phyloP scores from a whole-genome alignment of 441 rosid species.

The Eutrema salsugineum region DNA sequence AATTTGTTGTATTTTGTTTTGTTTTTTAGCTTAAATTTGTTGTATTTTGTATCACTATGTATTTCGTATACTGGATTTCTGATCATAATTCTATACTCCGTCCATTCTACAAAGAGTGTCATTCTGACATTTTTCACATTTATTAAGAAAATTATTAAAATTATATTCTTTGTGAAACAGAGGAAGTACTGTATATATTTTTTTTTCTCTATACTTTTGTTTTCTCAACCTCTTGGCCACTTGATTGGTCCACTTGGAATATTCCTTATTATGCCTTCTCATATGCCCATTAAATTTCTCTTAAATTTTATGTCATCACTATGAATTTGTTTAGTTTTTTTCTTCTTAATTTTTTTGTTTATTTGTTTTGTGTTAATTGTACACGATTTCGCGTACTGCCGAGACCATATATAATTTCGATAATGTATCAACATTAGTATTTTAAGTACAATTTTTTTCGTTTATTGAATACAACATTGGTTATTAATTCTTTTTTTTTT shows the following conservation, averaged over 20 bases:
- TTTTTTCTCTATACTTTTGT: not conserved
- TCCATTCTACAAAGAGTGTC: too few species aligned
- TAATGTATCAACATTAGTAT: not conserved
- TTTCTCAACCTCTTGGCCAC: constrained; percentile 3
- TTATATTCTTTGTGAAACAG: too few species aligned
- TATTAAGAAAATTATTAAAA: too few species aligned
- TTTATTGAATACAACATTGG: not conserved
- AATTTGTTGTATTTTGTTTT: not conserved
- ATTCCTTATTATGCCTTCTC: constrained; percentile 11
- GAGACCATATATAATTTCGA: not conserved
- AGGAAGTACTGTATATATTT: not conserved
- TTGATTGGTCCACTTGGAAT: constrained; percentile 27
- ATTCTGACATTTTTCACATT: too few species aligned
- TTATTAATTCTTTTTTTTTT: too few species aligned
- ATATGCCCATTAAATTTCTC: not conserved
- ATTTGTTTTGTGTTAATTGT: too few species aligned
- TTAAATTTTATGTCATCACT: not conserved
- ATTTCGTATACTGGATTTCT: not conserved
- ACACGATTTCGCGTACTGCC: not conserved
- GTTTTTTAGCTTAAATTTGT: too few species aligned
- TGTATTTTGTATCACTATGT: not conserved
- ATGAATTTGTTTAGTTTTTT: not conserved
- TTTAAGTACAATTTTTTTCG: not conserved
- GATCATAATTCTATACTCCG: too few species aligned
- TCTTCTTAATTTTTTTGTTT: too few species aligned